Base-by-base conservation (phyloP, 1,284 basidiomycete genomes). In the Melampsora occidentalis region DNA sequence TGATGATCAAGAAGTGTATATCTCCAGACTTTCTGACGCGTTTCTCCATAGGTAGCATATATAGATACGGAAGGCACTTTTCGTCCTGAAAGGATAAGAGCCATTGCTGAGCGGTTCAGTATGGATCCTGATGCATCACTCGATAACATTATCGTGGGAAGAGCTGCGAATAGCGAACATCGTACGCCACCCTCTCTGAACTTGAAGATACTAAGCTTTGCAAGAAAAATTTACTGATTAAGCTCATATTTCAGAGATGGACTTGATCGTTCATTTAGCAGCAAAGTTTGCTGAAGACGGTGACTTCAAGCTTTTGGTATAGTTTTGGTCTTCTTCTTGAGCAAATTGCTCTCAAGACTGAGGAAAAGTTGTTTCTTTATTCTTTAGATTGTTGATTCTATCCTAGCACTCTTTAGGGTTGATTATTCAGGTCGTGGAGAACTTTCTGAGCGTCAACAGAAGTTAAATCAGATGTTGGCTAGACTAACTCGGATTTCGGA, bases 51-150 rank as follows among this genome's bases (percentile, higher is more conserved):
- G 79, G 92, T 94, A 48, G 93, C 93, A 80, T 96, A 92, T 83
- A 92, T 96, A 78, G 94, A 95, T 82, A 95, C 94, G 0, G 93
- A 96, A 86, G 94, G 81, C 5, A 96, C 94, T 0, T 97, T 97
- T 84, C 89, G 94, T 66, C 93, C 94, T 6, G 94, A 97, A 81
- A 89, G 94, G 78, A 91, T 97, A 78, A 87, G 88, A 53, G 88
- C 92, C 25, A 92, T 97, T 77, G 93, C 94, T 22, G 92, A 95
- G 69, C 88, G 93, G 39, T 95, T 94, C 81, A 92, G 92, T 14
- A 92, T 97, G 20, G 91, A 94, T 79, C 89, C 90, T 2, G 89
- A 88, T 77, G 90, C 92, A 87, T 93, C 91, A 0, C 84, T 94
- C 16, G 93, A 95, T 82, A 93, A 93, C 81, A 90, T 93, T 72